Evolutionary conservation across 2,329 filamentous ascomycete species (phyloP), one percentile per base, ranked within the genome.

Genomic region (Cladophialophora psammophila): DNA sequence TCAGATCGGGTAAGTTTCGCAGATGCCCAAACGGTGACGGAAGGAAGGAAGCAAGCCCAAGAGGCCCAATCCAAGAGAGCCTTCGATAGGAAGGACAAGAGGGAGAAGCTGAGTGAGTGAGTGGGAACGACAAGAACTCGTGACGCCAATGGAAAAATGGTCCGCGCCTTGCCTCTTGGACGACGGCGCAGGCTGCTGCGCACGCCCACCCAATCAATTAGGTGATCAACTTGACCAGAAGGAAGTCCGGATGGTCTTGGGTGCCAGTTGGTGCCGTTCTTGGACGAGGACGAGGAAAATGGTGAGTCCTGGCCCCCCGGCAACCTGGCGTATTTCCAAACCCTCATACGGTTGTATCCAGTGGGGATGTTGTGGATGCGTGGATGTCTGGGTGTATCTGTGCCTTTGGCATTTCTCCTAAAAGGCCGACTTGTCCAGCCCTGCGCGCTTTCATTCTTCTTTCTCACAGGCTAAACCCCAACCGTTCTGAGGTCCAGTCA

Each of bases 131-230:
- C 45, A 10, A 50, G 45, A 50, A 50, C 45, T 12, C 45, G 45
- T 50, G 45, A 50, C 45, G 26, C 18, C 45, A 26, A 50, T 50
- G 45, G 18, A 50, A 20, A 50, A 50, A 50, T 26, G 45, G 45
- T 50, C 45, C 45, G 45, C 45, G 45, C 45, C n/a, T 50, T 26
- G 12, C 45, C 20, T 12, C 26, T 50, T 50, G 45, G 18, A 50
- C 45, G 45, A 50, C 45, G 45, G 45, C 18, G 45, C 45, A 50
- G 45, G 18, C 45, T 50, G 18, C 45, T 50, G 45, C 26, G 45
- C 9, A 26, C 7, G 6, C 18, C 45, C 45, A 5, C 26, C 45
- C 45, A 50, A 50, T 50, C 3, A 26, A 50, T 26, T 18, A 26
- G 45, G 45, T 50, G 45, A 50, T 50, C 18, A 9, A 50, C 45